A percentile compares a stretch with the other conserved stretches of the same genome.
phyloP scores from a whole-genome alignment of 164 flowering plant species.

The Aristolochia fimbriata region DNA sequence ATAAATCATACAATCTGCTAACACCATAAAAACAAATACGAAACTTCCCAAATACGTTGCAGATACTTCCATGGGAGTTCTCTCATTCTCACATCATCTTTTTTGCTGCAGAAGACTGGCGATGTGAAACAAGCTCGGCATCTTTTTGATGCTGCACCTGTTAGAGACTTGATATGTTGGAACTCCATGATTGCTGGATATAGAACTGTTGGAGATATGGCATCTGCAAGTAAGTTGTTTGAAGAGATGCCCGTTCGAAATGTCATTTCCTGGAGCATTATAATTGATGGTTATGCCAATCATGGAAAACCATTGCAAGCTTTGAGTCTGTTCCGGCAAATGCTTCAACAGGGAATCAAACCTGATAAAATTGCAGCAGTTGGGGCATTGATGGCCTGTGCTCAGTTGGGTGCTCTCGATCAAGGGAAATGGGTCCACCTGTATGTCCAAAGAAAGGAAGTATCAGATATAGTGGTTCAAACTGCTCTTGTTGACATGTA shows the following conservation, averaged over 20 bases:
- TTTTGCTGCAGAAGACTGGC: conserved; percentile 14
- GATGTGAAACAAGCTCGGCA: conserved; percentile 18
- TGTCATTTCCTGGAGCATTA: conserved; percentile 33
- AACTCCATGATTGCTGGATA: conserved; percentile 31
- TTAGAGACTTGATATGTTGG: conserved; percentile 29
- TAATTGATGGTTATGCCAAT: conserved; percentile 26
- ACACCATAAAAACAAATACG: no score
- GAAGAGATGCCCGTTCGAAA: conserved; percentile 21
- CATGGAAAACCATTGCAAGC: conserved; percentile 23
- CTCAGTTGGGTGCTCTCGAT: conserved; percentile 31
- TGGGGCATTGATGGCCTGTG: conserved; percentile 23
- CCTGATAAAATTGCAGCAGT: conserved; percentile 24
- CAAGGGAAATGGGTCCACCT: conserved; percentile 34
- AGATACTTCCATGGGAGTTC: background rate
- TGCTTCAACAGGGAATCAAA: conserved; percentile 20
- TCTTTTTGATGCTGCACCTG: conserved; percentile 22
- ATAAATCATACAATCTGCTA: no score
- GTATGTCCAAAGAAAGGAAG: conserved; percentile 18
- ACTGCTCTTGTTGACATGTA: conserved; percentile 39
- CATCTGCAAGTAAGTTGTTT: conserved; percentile 21
- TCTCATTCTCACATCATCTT: background rate
- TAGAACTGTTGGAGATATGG: conserved; percentile 23
- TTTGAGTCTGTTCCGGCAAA: conserved; percentile 23
- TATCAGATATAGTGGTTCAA: conserved; percentile 20
- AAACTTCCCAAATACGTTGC: no score